Base-by-base conservation (phyloP, 2,329 filamentous ascomycete species). In the Curvularia verruculosa region DNA sequence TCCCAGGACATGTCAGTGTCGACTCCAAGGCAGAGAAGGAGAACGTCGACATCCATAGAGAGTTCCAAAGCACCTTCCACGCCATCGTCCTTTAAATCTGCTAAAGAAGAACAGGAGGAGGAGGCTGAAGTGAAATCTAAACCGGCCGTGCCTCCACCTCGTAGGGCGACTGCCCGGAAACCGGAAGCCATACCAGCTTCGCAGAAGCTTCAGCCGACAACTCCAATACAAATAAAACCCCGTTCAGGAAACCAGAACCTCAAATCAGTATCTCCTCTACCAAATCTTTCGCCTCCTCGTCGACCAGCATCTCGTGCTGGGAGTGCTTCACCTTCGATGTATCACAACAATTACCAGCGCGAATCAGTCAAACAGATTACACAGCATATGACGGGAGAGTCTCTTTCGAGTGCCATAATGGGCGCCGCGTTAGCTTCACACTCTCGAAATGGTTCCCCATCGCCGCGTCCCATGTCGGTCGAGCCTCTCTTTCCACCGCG, bases 331-430 rank as follows among this genome's bases (percentile, higher is more conserved):
- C 64, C 66, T 18, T 72, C 71, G 2, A 48, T 72, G 15, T 74
- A 70, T 56, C 73, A 78, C 77, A 79, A 58, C 69, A 77, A 60
- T 64, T 80, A 67, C 71, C 77, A 67, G 54, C 73, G 70, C 56
- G 70, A 61, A 60, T 78, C 47, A 1, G 68, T 74, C 15, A 75
- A 68, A 57, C 70, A 74, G 9, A 75, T 79, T 43, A 76, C 77
- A 8, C 79, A 80, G 7, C 77, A 81, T 49, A 80, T 87, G 26
- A 83, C 84, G 1, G 81, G 90, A 9, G 84, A 88, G 56, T 87
- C 87, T 0, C 83, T 93, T 7, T 87, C 89, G 12, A 85, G 86
- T 66, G 90, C 90, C 60, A 91, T 93, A 56, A 84, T 93, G 67
- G 90, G 89, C 2, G 87, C 89, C 1, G 89, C 87, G 23, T 80